Percentiles rank a stretch among this genome's conserved stretches.
phyloP scores from a whole-genome alignment of 2,329 filamentous ascomycete species.

The Fusarium hostae region DNA sequence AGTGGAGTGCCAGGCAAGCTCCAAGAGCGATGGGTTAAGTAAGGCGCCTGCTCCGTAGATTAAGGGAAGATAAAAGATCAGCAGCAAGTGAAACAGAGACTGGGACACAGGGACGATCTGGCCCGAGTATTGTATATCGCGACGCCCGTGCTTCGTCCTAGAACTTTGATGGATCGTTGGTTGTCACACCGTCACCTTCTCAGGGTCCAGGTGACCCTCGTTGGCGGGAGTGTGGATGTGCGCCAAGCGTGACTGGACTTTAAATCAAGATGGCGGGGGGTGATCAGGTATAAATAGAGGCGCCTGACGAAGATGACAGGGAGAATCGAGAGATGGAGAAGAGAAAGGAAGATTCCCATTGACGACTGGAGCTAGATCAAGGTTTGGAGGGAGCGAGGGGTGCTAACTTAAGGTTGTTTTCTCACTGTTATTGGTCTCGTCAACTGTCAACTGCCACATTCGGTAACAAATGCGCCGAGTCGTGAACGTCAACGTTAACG shows the following conservation, averaged over 20 bases:
- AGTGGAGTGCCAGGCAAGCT: constrained; percentile 3
- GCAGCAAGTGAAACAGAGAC: constrained; percentile 1
- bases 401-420: constrained; percentile 18
- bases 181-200: constrained; percentile 38
- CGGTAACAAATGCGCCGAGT: constrained; percentile 30
- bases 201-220: constrained; percentile 40
- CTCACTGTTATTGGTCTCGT: constrained; percentile 7
- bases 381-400: background rate
- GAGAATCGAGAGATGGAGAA: background rate
- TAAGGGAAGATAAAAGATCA: background rate
- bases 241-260: constrained; percentile 35
- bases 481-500: background rate
- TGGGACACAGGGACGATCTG: constrained; percentile 8
- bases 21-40: background rate
- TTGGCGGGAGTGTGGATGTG: constrained; percentile 24
- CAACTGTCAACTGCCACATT: constrained; percentile 22
- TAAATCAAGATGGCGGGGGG: constrained; percentile 35
- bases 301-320: background rate
- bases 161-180: constrained; percentile 29
- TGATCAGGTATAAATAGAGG: background rate
- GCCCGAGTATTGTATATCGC: constrained; percentile 14
- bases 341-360: background rate
- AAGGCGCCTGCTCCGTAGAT: background rate
- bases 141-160: constrained; percentile 29
- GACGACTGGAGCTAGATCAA: background rate